Base-by-base conservation (phyloP, 31 red algal genomes). In the Bonnemaisonia californica region DNA sequence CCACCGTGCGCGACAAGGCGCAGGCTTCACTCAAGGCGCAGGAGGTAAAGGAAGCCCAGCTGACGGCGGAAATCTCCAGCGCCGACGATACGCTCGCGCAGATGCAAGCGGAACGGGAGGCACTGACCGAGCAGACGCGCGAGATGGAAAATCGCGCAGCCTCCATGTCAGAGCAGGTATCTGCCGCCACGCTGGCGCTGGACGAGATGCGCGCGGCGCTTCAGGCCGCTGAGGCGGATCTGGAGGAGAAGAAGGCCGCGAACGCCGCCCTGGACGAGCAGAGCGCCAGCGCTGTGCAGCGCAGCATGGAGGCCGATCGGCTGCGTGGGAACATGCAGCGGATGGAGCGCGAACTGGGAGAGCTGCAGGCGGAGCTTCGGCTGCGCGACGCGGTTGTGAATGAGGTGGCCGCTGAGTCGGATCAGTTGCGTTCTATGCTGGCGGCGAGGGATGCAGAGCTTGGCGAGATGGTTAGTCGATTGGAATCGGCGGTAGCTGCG, bases 361-460 rank as follows among this genome's bases (percentile, higher is more conserved):
- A 68, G n/a, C 35, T 68, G 31, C 63, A 68, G 35, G 27, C 35
- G 4, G 63, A 68, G 28, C 35, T 68, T 18, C 29, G 31, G n/a
- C 28, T n/a, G 27, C 63, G 63, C 19, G 63, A 68, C 36, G 35
- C 27, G 22, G 29, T 68, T 33, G 63, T 68, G 30, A 33, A 68
- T 36, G n/a, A 30, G n/a, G 63, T 68, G 1, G 63, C 63, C n/a
- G 28, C n/a, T 33, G 63, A 68, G 63, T 36, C 30, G 30, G 63
- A 68, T 68, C 30, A 68, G 22, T 36, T 68, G n/a, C 63, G 63
- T 19, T 68, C 63, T 32, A 21, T 68, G n/a, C 63, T 68, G 4
- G 63, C 63, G 22, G 35, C 63, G 27, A 23, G 63, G 19, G 63
- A 68, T 35, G 63, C 63, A 35, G 30, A 68, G 35, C 28, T 68